phyloP scores from a whole-genome alignment of 2,329 filamentous ascomycete species.

The Neonectria punicea region DNA sequence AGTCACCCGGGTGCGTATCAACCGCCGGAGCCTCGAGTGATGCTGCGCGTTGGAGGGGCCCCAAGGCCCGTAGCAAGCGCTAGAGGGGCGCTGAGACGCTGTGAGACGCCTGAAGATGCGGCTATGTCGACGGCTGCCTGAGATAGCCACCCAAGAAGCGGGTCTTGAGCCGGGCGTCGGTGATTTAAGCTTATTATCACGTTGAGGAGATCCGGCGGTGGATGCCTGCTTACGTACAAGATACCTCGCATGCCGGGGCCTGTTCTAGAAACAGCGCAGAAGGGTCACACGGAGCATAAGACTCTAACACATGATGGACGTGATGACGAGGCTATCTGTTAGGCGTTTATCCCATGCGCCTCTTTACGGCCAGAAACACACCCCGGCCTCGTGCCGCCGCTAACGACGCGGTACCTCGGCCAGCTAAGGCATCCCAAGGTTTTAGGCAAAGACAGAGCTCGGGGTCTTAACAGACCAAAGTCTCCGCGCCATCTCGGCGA shows the following conservation, averaged over 20 bases:
- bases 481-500: slow-evolving; percentile 23
- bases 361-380: slow-evolving; percentile 6
- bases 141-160: slow-evolving; percentile 19
- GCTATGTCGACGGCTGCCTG: slow-evolving; percentile 25
- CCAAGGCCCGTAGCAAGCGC: neutral
- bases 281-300: slow-evolving; percentile 26
- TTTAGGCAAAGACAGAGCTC: slow-evolving; percentile 33
- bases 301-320: slow-evolving; percentile 10
- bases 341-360: neutral
- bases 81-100: slow-evolving; percentile 11
- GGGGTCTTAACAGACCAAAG: slow-evolving; percentile 35
- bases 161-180: slow-evolving; percentile 34
- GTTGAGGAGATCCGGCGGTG: slow-evolving; percentile 32
- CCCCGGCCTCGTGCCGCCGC: slow-evolving; percentile 22
- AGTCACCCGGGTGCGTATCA: neutral
- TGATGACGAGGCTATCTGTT: neutral
- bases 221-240: slow-evolving; percentile 39
- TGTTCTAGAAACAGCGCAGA: slow-evolving; percentile 38
- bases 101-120: slow-evolving; percentile 14
- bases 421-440: slow-evolving; percentile 35
- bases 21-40: neutral
- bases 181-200: slow-evolving; percentile 44
- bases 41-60: neutral
- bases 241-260: slow-evolving; percentile 33
- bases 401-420: slow-evolving; percentile 32